Base-by-base conservation (phyloP, 345 rosid species). In the Zanthoxylum bungeanum region DNA sequence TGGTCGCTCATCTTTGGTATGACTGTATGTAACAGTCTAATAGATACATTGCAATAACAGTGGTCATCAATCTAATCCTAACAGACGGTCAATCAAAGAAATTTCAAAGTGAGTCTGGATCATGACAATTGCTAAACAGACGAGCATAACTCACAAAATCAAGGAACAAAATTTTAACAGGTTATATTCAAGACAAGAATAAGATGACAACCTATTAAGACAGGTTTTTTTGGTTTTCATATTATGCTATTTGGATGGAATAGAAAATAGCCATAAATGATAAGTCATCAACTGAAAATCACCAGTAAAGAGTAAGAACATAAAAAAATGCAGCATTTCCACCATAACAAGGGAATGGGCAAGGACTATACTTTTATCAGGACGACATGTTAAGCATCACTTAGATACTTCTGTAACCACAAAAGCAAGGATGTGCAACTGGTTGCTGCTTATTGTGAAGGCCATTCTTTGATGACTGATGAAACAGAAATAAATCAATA, bases 401-500 rank as follows among this genome's bases (percentile, higher is more conserved):
- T 69, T 9, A 11, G 19, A 53, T 68, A 53, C 34, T 24, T 4
- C 16, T 39, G 34, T 44, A 25, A 36, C 49, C 24, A 68, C 24
- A 52, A 53, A 37, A 68, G 27, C 71, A 68, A 55, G 61, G 16
- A 33, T 68, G 50, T 37, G 49, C 66, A 21, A 37, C 30, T 22
- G 19, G 19, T 39, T 2, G 2, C 9, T 60, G 50, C 27, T 27
- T 64, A 3, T 7, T 7, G 17, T 6, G 2, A 16, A 17, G 4
- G 34, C 36, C 30, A 55, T 11, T 24, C 37, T 39, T 40, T 39
- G 19, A 4, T 24, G 36, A 56, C 11, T 17, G 37, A 39, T 9
- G 19, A 40, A 24, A 28, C 36, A 68, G 19, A 68, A 42, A 27
- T 12, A 31, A 57, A 40, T 9, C n/a, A 31, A 8, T 5, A n/a